phyloP scores from a whole-genome alignment of 192 early-diverging fungal species.

The Phlyctochytrium arcticum region DNA sequence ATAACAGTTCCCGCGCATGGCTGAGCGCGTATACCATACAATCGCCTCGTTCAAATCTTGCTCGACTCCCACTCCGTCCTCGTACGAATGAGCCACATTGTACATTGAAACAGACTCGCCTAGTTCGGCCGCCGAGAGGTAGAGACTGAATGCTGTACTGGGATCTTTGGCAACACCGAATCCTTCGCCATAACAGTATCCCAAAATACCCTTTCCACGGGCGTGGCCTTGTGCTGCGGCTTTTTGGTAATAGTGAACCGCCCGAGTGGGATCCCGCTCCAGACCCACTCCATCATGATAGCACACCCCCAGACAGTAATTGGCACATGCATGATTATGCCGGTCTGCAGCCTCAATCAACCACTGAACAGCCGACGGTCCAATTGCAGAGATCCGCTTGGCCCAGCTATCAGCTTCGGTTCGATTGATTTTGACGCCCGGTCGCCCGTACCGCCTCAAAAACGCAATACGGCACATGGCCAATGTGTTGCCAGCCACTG shows the following conservation, averaged over 20 bases:
- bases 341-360: conserved; percentile 53
- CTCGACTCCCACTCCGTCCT: conserved; percentile 48
- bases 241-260: conserved; percentile 66
- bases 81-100: conserved; percentile 58
- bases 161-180: conserved; percentile 71
- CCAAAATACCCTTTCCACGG: conserved; percentile 61
- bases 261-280: conserved; percentile 51
- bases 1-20: conserved; percentile 59
- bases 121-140: conserved; percentile 43
- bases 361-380: conserved; percentile 59
- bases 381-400: conserved; percentile 54
- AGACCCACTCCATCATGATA: conserved; percentile 81
- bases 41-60: conserved; percentile 36
- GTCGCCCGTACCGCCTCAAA: conserved; percentile 75
- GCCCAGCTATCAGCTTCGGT: conserved; percentile 78
- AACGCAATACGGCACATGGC: conserved; percentile 69
- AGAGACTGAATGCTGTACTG: conserved; percentile 53
- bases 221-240: conserved; percentile 49
- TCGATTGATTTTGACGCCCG: conserved; percentile 70
- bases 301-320: conserved; percentile 75
- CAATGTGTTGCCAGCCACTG: conserved; percentile 57
- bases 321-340: conserved; percentile 54
- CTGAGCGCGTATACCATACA: conserved; percentile 60
- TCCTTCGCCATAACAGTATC: conserved; percentile 84
- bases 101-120: conserved; percentile 56